Base-by-base conservation (phyloP, 2,329 filamentous ascomycete species). In the Curvularia sp. region DNA sequence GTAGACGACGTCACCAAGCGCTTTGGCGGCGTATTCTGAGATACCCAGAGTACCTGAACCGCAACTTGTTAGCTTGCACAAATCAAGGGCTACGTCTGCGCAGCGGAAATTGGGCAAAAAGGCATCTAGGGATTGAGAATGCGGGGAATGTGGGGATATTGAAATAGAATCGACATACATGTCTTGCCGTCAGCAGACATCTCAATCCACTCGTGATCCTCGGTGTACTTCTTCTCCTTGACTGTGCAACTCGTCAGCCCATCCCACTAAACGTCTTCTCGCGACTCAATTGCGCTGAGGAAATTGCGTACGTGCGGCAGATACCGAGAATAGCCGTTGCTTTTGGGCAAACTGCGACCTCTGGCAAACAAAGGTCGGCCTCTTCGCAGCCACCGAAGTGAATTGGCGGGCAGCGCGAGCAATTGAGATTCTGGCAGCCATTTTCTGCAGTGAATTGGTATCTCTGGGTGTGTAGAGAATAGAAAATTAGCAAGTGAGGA, bases 151-250 rank as follows among this genome's bases (percentile, higher is more conserved):
- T 26, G 42, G 49, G 46, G 50, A 30, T 46, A 44, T 49, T 33
- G 30, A 18, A 51, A 49, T 49, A 22, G 41, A 38, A 38, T 57
- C 63, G 31, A 58, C 66, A 38, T 86, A 83, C 91, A 93, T 49
- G 89, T 89, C 79, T 91, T 94, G 77, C 89, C 88, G 80, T 96
- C 91, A 51, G 87, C 87, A 56, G 88, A 89, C 60, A 97, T 82
- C 80, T 97, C 93, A 77, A 99, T 88, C 95, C 95, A 99, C 83
- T 99, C 95, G 84, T 99, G 95, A 76, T 97, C 94, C 78, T 93
- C 90, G 66, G 95, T 97, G 84, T 96, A 99, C 78, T 89, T 91
- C 82, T 95, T 94, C 69, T 86, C 82, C 55, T 84, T 81, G 72
- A 80, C 88, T 91, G 18, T 31, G 63, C 38, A 2, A 12, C 2